Evolutionary conservation across 495 filamentous ascomycete species (phyloP), one percentile per base, ranked within the genome.

Genomic region (Aspergillus bertholletiae): DNA sequence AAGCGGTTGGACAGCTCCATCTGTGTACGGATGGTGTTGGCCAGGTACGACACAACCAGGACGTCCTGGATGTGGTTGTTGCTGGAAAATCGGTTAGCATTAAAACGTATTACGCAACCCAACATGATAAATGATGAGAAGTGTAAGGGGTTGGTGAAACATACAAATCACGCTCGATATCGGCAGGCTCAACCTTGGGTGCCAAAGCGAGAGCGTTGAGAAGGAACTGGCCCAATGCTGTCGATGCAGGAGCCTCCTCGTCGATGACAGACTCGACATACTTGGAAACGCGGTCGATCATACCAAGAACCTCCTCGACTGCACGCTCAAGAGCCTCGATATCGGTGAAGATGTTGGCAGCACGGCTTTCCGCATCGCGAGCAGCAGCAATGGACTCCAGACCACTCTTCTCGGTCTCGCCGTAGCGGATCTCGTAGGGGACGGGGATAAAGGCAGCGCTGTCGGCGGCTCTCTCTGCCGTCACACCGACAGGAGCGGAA

Each of bases 1-100:
- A 97, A 76, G 26, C 92, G 84, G 77, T 96, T 95, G 46, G 92
- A 94, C 39, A 98, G 84, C 69, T 97, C 94, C 72, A 98, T 98
- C 79, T 98, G 94, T 62, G 93, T 97, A 71, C 94, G 90, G 74
- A 98, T 96, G 46, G 93, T 97, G 79, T 97, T 98, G 61, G 94
- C 91, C 43, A 98, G 81, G 79, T 98, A 98, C 45, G 89, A 91
- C 58, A 97, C 91, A 63, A 97, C 88, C 45, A 98, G 84, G 53
- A 98, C 92, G 67, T 98, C 94, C 77, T 98, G 94, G 72, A 98
- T 89, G 75, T 98, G 94, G 76, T 95, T 95, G 81, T 98, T 97
- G 84, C 84, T 86, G 68, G 41, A 46, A 18, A 39, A 32, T 5
- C 7, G 8, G 63, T 71, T 56, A 68, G 55, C 48, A 53, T 67